Conservation (phyloP, 2,329 filamentous ascomycete genomes). For the Ceratocystiopsis sp. region DNA sequence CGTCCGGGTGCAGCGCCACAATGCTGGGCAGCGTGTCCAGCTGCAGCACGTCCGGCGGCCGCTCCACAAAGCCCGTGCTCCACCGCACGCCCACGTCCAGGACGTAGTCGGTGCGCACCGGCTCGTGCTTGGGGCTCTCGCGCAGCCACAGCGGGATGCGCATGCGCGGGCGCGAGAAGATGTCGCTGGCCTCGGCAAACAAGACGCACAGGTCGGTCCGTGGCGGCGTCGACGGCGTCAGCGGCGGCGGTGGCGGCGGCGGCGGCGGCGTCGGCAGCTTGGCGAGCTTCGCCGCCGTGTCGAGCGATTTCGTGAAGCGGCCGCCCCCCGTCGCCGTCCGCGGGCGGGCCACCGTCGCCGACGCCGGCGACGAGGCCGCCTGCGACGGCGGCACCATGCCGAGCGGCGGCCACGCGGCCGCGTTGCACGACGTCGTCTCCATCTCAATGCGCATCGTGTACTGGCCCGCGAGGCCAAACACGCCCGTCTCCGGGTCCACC, state of each 20-base stretch:
- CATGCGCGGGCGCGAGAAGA: constrained; percentile 22
- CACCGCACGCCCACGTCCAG: constrained; percentile 32
- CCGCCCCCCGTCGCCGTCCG: background rate
- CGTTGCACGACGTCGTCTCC: constrained; percentile 29
- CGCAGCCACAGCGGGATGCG: constrained; percentile 18
- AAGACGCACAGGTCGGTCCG: constrained; percentile 13
- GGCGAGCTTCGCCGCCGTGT: background rate
- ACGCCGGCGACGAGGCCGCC: too few relatives aligned
- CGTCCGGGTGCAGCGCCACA: constrained; percentile 23
- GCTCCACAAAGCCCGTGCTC: constrained; percentile 23
- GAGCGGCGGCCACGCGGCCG: constrained; percentile 33
- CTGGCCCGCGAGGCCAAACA: constrained; percentile 29
- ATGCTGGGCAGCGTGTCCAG: constrained; percentile 27
- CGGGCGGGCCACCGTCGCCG: too few relatives aligned
- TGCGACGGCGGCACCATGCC: constrained; percentile 17
- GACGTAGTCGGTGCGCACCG: constrained; percentile 24
- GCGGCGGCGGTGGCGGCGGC: constrained; percentile 2
- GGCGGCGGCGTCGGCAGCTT: constrained; percentile 6
- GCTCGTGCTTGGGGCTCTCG: constrained; percentile 15
- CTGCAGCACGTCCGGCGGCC: constrained; percentile 10
- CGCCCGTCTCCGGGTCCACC: constrained; percentile 27
- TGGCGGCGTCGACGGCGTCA: background rate
- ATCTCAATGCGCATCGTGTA: constrained; percentile 36
- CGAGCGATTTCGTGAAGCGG: background rate
- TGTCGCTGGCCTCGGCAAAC: constrained; percentile 22